These are phyloP conservation scores for Inga laurina DNA, from an alignment of 306 rosid species.

Conservation along the genomic window DNA sequence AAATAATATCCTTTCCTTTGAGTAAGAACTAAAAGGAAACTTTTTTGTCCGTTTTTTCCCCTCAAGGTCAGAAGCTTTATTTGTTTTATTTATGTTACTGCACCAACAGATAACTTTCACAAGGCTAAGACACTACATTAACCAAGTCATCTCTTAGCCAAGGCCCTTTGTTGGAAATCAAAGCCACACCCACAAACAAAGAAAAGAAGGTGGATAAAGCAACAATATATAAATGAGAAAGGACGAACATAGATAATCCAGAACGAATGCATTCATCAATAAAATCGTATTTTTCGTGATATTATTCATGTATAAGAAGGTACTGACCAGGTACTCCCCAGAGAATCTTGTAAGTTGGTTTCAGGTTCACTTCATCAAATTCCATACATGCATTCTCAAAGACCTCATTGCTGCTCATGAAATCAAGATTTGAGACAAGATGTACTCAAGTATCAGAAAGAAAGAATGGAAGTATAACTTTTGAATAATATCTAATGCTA, in stretches of 20 bases:
- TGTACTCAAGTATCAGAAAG: neutral
- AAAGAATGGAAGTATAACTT: neutral
- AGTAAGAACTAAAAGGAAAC: neutral
- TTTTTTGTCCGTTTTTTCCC: neutral
- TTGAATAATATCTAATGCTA: neutral
- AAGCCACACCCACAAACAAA: neutral
- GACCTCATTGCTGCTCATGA: conserved; percentile 71
- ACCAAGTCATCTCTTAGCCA: conserved; percentile 5
- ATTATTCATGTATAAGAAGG: conserved; percentile 22
- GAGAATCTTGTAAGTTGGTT: conserved; percentile 91
- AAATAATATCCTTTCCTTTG: conserved; percentile 6
- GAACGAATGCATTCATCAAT: neutral
- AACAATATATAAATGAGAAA: conserved; percentile 9
- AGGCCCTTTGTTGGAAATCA: conserved; percentile 12
- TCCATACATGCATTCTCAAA: conserved; percentile 98
- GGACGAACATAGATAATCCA: neutral
- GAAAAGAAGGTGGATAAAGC: conserved; percentile 4
- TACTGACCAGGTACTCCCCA: conserved; percentile 94
- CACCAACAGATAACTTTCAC: neutral
- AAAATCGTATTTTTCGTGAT: conserved; percentile 3
- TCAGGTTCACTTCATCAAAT: conserved; percentile 90
- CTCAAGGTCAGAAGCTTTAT: conserved; percentile 2
- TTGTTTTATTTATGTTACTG: neutral
- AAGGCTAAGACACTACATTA: neutral
- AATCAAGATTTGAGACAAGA: conserved; percentile 28